Base-by-base conservation (phyloP, 106 monocot species). In the Dendrobium nobile region DNA sequence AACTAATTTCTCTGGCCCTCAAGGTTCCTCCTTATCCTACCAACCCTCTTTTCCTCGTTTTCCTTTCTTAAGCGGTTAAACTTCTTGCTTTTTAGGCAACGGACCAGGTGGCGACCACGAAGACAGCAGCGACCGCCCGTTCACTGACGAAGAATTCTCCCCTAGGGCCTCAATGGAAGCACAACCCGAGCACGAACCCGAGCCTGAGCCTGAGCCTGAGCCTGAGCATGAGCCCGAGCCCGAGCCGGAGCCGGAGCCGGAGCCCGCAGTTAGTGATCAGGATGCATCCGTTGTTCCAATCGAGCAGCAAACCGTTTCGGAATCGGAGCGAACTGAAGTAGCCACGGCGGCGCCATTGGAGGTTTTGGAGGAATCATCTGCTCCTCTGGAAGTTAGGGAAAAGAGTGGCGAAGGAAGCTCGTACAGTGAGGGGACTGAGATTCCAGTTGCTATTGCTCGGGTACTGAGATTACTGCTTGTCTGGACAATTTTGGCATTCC, bases 21-120 rank as follows among this genome's bases (percentile, higher is more conserved):
- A 44, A 75, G 77, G 77, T 77, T 77, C 28, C 51, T 77, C 6
- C 54, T 28, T 13, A 77, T n/a, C 72, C 47, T 28, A 19, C 59
- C 43, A 42, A 31, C 54, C 24, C 75, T 20, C 13, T 51, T 51
- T 51, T 58, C 81, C 16, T 26, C 24, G 7, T 73, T 54, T 73
- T n/a, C 80, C 27, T 54, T 27, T 51, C 48, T 9, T 51, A 45
- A 42, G 20, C 20, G 45, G 37, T 51, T 37, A 44, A 74, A 75
- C 11, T 79, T 56, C 56, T 41, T 75, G 1, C 81, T 59, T 31
- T 56, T 61, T 15, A 22, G 74, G 28, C 61, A 64, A n/a, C 59
- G 24, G 41, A 10, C 24, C 42, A 61, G 11, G 45, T 54, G n/a
- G 10, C 22, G 22, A 54, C 74, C 73, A 47, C 22, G 27, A 64